These are phyloP conservation scores for Clavariopsis aquatica DNA, from an alignment of 495 filamentous ascomycete genomes.

Conservation along the genomic window DNA sequence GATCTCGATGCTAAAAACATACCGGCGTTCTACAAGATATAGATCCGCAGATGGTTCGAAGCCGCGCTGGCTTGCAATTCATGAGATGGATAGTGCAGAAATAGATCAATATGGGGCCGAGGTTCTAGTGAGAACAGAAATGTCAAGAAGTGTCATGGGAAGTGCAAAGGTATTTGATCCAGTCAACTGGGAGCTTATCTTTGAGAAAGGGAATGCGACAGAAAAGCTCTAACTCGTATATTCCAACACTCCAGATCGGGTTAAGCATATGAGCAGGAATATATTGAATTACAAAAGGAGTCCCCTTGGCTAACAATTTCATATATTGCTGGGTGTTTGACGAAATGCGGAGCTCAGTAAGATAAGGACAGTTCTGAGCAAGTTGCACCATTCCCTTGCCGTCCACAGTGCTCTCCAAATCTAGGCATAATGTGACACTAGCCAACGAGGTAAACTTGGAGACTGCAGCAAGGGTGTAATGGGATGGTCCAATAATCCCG, in stretches of 20 bases:
- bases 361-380: not conserved
- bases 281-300: too few species aligned
- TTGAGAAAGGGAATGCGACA: constrained; percentile 9
- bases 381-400: not conserved
- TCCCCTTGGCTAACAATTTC: too few species aligned
- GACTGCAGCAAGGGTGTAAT: not conserved
- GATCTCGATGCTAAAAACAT: constrained; percentile 24
- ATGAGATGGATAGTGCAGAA: constrained; percentile 23
- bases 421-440: not conserved
- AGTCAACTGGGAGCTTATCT: constrained; percentile 9
- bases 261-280: too few species aligned
- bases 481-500: not conserved
- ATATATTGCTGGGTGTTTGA: too few species aligned
- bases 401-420: not conserved
- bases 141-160: not conserved
- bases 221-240: constrained; percentile 5
- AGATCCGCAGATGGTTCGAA: constrained; percentile 12
- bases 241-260: not conserved
- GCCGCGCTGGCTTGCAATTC: constrained; percentile 19
- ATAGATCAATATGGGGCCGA: constrained; percentile 5
- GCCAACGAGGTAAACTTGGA: not conserved
- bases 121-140: not conserved
- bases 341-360: not conserved
- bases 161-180: not conserved
- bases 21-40: constrained; percentile 27